Evolutionary conservation across 108 stramenopile species (phyloP), one percentile per base, ranked within the genome.

Genomic region (Cyclotella distinguenda): DNA sequence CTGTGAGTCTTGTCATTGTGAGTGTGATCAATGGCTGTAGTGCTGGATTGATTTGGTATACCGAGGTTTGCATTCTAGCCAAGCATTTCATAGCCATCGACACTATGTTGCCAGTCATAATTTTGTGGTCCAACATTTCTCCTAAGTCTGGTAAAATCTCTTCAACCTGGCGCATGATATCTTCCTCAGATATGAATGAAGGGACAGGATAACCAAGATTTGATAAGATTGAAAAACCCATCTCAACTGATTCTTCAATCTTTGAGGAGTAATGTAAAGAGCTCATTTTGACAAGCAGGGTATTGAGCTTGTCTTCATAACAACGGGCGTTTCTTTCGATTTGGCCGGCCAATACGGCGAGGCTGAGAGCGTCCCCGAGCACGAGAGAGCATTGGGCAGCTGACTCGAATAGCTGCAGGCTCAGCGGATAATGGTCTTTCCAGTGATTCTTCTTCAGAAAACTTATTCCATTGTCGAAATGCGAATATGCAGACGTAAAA

Each of bases 361-460:
- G 22, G 11, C 9, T 35, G 16, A 4, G 18, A 26, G 30, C 33
- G 4, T 68, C 67, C 9, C 33, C 57, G 11, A 47, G 28, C 7
- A 30, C 38, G 4, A 60, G 19, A 9, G 46, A 31, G 9, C 67
- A 60, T 35, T 59, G 33, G n/a, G 60, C 33, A 23, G 51, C 36
- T n/a, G 19, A 13, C 6, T 64, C 36, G 49, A 51, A 64, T 6
- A 70, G 69, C 34, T 70, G 31, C 48, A 70, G 27, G 30, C 60
- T 70, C 35, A 70, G 49, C 1, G 49, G 61, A 55, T 70, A 70
- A 28, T 70, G 31, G 10, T 50, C 28, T 6, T 33, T 10, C 69
- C 69, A 70, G 35, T 70, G 60, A 6, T 38, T 38, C 49, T 63
- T 32, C 12, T 34, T 18, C 10, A 70, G 49, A 28, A 30, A 54